Percentiles rank a stretch among this genome's conserved stretches.
Conservation (phyloP, 75 land plant genomes). For the Cupressus sempervirens region DNA sequence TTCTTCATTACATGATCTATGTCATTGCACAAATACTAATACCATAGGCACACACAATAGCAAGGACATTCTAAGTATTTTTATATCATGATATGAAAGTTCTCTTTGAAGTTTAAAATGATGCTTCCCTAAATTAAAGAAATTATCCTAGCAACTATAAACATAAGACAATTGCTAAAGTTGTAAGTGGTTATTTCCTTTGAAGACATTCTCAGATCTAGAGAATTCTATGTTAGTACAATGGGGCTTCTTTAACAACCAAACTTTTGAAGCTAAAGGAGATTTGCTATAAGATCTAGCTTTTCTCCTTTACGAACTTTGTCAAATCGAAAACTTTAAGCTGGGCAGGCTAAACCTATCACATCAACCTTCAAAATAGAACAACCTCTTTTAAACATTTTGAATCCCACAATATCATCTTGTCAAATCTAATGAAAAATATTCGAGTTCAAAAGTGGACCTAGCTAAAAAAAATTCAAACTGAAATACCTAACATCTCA, state of each 20-base stretch:
- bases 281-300: not conserved
- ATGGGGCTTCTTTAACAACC: not conserved
- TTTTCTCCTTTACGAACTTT: not conserved
- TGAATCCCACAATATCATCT: too few relatives aligned
- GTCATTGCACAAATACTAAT: too few relatives aligned
- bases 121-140: not conserved
- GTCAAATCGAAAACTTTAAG: not conserved
- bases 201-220: not conserved
- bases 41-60: not conserved
- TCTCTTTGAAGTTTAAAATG: too few relatives aligned
- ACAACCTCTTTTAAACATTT: too few relatives aligned
- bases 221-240: not conserved
- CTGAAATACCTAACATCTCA: too few relatives aligned
- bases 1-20: not conserved
- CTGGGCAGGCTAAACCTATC: not conserved
- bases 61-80: too few relatives aligned
- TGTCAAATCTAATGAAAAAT: too few relatives aligned
- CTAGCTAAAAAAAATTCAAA: too few relatives aligned
- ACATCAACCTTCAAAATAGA: not conserved
- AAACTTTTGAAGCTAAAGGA: conserved; percentile 3
- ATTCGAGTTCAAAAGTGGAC: too few relatives aligned
- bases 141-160: not conserved
- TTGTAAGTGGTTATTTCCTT: not conserved
- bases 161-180: not conserved
- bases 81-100: too few relatives aligned